Evolutionary conservation across 805 yeast genomes (phyloP).

Genomic region (Ogataea minuta): DNA sequence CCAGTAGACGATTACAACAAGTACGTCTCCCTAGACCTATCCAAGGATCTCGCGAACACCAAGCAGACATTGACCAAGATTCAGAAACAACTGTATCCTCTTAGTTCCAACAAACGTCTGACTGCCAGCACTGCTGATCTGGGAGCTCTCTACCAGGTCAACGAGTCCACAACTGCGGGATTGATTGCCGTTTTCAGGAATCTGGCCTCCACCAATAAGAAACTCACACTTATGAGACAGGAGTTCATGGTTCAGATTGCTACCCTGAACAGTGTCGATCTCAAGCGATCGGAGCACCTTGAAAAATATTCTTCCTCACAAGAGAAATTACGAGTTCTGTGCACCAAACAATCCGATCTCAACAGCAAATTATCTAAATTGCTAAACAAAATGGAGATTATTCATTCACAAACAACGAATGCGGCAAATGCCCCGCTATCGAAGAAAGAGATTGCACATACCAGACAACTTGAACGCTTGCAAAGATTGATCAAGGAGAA

Average conservation of each 20-base stretch:
- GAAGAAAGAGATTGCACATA: conserved; percentile 26
- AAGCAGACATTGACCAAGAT: conserved; percentile 8
- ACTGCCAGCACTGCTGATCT: conserved; percentile 18
- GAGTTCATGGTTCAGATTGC: conserved; percentile 30
- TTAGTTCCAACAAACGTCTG: conserved; percentile 9
- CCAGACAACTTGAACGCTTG: conserved; percentile 25
- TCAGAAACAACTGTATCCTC: conserved; percentile 7
- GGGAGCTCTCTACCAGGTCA: conserved; percentile 12
- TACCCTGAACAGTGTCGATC: conserved; percentile 18
- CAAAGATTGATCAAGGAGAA: conserved; percentile 17
- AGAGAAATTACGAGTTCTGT: conserved; percentile 23
- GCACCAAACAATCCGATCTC: conserved; percentile 30
- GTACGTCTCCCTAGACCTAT: not conserved
- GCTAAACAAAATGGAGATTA: conserved; percentile 6
- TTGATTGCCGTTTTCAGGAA: conserved; percentile 21
- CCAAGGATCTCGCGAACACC: not conserved
- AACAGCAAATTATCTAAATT: conserved; percentile 20
- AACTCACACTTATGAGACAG: conserved; percentile 18
- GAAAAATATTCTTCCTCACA: conserved; percentile 2
- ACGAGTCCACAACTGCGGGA: conserved; percentile 19
- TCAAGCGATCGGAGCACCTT: conserved; percentile 9
- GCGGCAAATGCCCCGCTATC: conserved; percentile 21
- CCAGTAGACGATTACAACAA: conserved; percentile 2
- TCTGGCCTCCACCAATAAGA: conserved; percentile 17
- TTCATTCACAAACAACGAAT: conserved; percentile 9